Base-by-base conservation (phyloP, 2,329 filamentous ascomycete genomes). In the Catunica adiposa region DNA sequence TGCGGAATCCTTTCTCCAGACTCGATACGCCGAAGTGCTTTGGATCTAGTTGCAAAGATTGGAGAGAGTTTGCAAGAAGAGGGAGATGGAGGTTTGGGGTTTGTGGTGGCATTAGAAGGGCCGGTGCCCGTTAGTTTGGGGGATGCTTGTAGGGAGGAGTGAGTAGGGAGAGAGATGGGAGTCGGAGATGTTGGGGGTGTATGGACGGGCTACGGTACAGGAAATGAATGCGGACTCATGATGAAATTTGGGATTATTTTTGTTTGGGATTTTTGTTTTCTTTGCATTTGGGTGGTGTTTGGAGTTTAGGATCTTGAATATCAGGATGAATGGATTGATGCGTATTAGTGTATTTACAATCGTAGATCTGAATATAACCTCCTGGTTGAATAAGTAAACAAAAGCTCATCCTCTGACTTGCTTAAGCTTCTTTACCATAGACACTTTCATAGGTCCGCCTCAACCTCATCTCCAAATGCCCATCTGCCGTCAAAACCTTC, bases 401-500 rank as follows among this genome's bases (percentile, higher is more conserved):
- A n/a, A 17, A n/a, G 8, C 15, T 15, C n/a, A n/a, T 44, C 20
- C 20, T 44, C 15, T n/a, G n/a, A 38, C 37, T 8, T 38, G n/a
- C 37, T 14, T 50, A 25, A 7, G 22, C 46, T 8, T n/a, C 23
- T 25, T 51, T 51, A 3, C 29, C 66, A 62, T 82, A 82, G 61
- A 82, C 59, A 22, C 72, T 68, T 7, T 74, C 63, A 63, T 84
- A 84, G 7, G 73, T 82, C 20, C 74, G 79, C 59, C 69, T 74
- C 54, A 84, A 66, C 55, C 80, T 70, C 71, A 79, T 79, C 60
- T 75, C 71, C 56, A 84, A 64, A 65, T 84, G 81, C 64, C 83
- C 78, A 61, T 76, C 72, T 1, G 81, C 80, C 1, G 80, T 84
- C 64, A 84, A 66, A 1, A 79, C 74, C 64, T 73, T 77, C 53